These are phyloP conservation scores for Cladosporium sp. DNA, from an alignment of 2,329 filamentous ascomycete genomes.

Conservation along the genomic window DNA sequence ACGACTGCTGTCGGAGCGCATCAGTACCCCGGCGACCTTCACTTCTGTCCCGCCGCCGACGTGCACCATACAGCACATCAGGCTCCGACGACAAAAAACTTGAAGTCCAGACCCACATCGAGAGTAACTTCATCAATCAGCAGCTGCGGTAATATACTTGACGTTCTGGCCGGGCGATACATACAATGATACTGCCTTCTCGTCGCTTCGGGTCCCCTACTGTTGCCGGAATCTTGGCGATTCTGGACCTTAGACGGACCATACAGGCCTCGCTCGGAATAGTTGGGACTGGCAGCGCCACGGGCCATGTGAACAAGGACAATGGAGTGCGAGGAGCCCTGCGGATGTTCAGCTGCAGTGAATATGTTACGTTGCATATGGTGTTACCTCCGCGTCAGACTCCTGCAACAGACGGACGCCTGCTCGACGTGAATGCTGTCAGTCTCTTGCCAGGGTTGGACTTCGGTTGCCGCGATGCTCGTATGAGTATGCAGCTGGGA, in stretches of 20 bases:
- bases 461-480: not conserved
- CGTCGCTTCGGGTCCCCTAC: not conserved
- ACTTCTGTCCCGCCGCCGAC: not conserved
- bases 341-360: not conserved
- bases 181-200: not conserved
- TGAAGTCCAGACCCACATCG: not conserved
- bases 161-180: not conserved
- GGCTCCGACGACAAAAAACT: not conserved
- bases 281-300: not conserved
- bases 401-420: not conserved
- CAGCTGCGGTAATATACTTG: not conserved
- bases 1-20: not conserved
- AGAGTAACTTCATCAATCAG: not conserved
- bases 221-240: not conserved
- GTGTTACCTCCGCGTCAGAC: not conserved
- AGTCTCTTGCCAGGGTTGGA: not conserved
- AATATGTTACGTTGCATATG: not conserved
- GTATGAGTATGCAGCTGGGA: not conserved
- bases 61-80: not conserved
- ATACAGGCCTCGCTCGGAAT: not conserved
- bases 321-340: not conserved
- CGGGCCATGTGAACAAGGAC: not conserved
- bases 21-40: not conserved
- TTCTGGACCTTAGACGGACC: not conserved
- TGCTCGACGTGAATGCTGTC: constrained; percentile 1